phyloP scores from a whole-genome alignment of 257 asterid species.

The Solanum clarkiae region DNA sequence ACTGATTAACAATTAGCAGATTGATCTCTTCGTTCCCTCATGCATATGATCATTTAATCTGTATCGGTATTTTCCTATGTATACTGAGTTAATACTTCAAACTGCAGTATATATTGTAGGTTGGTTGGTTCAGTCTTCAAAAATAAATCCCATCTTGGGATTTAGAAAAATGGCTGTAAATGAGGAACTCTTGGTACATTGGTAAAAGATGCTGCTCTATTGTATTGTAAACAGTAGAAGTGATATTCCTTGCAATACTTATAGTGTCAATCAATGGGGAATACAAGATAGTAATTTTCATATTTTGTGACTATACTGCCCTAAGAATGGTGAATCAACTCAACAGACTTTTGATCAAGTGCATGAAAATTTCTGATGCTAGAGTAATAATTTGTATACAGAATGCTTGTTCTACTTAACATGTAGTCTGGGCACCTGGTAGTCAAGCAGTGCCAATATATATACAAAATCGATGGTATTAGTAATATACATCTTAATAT shows the following conservation, averaged over 20 bases:
- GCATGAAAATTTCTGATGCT: no score
- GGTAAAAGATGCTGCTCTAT: not conserved
- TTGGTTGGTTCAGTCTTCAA: not conserved
- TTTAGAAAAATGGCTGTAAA: not conserved
- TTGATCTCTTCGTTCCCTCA: not conserved
- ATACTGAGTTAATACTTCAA: not conserved
- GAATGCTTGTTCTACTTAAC: no score
- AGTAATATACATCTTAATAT: no score
- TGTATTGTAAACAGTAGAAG: not conserved
- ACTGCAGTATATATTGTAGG: not conserved
- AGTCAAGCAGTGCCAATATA: no score
- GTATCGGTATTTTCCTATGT: slow-evolving; percentile 17
- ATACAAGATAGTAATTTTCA: not conserved
- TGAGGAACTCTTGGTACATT: not conserved
- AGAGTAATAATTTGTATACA: no score
- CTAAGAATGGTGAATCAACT: not conserved
- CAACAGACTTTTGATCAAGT: not conserved
- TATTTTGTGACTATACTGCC: not conserved
- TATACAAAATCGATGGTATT: no score
- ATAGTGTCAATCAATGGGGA: not conserved
- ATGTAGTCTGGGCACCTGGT: not conserved
- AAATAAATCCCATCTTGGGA: slow-evolving; percentile 3
- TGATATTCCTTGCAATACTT: not conserved
- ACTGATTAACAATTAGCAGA: slow-evolving; percentile 34
- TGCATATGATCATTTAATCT: slow-evolving; percentile 1